Conservation (phyloP, 148 eudicot genomes). For the Rhododendron vialii region DNA sequence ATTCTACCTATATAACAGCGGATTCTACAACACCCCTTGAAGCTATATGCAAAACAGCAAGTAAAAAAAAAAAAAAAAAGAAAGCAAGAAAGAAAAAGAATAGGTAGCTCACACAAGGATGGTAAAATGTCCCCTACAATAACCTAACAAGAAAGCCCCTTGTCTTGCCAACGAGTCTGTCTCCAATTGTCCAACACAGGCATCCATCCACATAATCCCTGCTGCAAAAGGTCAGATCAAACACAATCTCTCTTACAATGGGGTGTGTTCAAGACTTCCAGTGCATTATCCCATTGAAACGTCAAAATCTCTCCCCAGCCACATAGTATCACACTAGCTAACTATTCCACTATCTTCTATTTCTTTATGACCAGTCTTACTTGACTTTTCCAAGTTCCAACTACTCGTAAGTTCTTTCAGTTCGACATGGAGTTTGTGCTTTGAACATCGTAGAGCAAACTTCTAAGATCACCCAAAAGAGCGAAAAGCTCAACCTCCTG, state of each 20-base stretch:
- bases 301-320: neutral
- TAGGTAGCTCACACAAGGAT: neutral
- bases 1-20: neutral
- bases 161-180: neutral
- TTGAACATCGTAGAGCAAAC: neutral
- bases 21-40: neutral
- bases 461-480: too few relatives aligned
- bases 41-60: neutral
- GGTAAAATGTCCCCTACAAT: neutral
- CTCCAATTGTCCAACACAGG: neutral
- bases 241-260: neutral
- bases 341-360: neutral
- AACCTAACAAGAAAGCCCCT: neutral
- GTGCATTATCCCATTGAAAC: neutral
- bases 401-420: neutral
- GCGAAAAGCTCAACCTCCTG: neutral
- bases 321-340: neutral
- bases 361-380: neutral
- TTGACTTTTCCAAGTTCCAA: neutral
- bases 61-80: too few relatives aligned
- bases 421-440: neutral
- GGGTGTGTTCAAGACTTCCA: neutral
- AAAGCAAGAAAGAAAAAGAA: neutral
- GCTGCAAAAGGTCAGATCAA: neutral
- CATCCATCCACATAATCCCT: neutral